Evolutionary conservation across 257 asterid genomes (phyloP), one percentile per base, ranked within the genome.

Genomic region (Nicotiana otophora): DNA sequence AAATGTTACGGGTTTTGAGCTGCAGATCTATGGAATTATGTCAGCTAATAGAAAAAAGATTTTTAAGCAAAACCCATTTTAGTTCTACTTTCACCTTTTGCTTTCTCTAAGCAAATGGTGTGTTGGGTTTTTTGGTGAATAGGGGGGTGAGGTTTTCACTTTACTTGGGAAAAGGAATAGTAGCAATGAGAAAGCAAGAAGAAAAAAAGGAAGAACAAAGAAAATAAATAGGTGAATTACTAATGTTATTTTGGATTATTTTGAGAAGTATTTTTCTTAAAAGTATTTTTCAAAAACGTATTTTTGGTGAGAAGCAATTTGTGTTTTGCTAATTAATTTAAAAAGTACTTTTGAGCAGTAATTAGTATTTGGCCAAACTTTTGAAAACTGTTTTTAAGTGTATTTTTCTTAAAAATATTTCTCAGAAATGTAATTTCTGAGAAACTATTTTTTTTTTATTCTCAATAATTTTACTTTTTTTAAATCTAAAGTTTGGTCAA

Each of bases 1-100:
- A 28, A 61, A 55, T 34, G 54, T 51, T 7, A 8, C 54, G 83
- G 84, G 81, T 20, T 84, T 69, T 70, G 39, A 75, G 75, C 72
- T 65, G 8, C 34, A 70, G 84, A 84, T 81, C 87, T 64, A 19
- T 12, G 83, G 69, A 62, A 74, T 69, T 42, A 3, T 33, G 78
- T 48, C 20, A 28, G 36, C 61, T 30, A 70, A 51, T 48, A 57
- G 54, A 23, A 36, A 62, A 31, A 76, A 64, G 7, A 46, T 46
- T 14, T 69, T 69, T 39, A 39, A 69, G 57, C 78, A 69, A 69
- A 72, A 46, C 36, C 78, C 60, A 14, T 12, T 48, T 48, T 74
- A n/a, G 79, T 74, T 46, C 79, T 14, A 46, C 79, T 46, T 46
- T 72, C 7, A 46, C 26, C 61, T 46, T 46, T 70, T 46, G 60